Evolutionary conservation across 805 yeast genomes (phyloP), one percentile per base, ranked within the genome.

Genomic region (Ogataea corticis): DNA sequence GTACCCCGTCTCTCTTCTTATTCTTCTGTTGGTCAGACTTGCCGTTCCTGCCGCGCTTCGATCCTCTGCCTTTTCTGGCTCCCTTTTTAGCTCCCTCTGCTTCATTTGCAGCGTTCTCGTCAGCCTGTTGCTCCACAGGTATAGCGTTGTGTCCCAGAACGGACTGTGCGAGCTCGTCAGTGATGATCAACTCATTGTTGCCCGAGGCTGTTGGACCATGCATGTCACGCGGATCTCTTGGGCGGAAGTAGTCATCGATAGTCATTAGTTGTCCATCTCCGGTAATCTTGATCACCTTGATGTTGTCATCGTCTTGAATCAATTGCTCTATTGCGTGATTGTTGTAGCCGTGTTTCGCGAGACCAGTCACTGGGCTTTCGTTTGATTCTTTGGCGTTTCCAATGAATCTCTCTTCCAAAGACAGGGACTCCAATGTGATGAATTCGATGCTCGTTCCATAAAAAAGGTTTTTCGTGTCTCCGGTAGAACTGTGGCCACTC

Each of bases 281-380:
- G 4, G 62, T 52, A 5, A 63, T 44, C 33, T 56, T 48, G 16
- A 62, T 59, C 2, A 56, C 55, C 30, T 59, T 58, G 17, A 65
- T 54, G 17, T 59, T 63, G 7, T 62, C 66, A 43, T 67, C 70
- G 41, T 67, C 66, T 31, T 54, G 48, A 6, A 70, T 58, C 55
- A 67, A 29, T 42, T 62, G 56, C 42, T 65, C 61, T 38, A 68
- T 52, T 34, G 49, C 40, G 27, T 45, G 23, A 38, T 65, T 63
- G 27, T 55, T 49, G 44, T 61, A 64, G 5, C 65, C 66, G 30
- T 51, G 40, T 29, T 52, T 49, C 12, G 35, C 41, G 12, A 38
- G 30, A n/a, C 32, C 19, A 13, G 13, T 12, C 5, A 6, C 7
- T 5, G 25, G 9, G 9, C 9, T 21, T 21, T 21, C 7, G 7